phyloP scores from a whole-genome alignment of 352 stramenopile species.

The Phytophthora citrophthora region DNA sequence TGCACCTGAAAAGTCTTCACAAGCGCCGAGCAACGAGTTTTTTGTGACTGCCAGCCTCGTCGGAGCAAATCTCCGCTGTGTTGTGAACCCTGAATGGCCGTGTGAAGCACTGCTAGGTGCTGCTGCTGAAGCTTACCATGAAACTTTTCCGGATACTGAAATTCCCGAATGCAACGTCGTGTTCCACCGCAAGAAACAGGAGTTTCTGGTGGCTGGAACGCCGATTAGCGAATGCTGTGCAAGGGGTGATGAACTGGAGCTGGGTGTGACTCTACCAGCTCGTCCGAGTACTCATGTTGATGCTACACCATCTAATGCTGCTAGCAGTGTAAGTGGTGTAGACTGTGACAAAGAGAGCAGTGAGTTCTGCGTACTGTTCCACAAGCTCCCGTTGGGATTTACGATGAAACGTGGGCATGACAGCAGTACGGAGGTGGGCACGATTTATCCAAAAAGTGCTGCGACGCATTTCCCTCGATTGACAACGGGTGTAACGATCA shows the following conservation, averaged over 20 bases:
- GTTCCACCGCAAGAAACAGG: conserved; percentile 65
- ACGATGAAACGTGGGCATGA: conserved; percentile 84
- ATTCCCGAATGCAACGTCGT: conserved; percentile 81
- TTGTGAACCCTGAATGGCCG: conserved; percentile 64
- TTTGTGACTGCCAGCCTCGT: conserved; percentile 55
- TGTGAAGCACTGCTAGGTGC: conserved; percentile 73
- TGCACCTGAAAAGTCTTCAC: conserved; percentile 18
- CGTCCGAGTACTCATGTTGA: conserved; percentile 2
- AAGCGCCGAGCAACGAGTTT: conserved; percentile 38
- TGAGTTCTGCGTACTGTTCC: conserved; percentile 84
- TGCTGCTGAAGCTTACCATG: conserved; percentile 70
- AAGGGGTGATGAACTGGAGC: conserved; percentile 69
- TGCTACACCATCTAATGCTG: conserved; percentile 7
- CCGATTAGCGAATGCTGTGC: conserved; percentile 57
- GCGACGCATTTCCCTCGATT: conserved; percentile 80
- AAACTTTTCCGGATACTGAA: conserved; percentile 63
- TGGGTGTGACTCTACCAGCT: conserved; percentile 50
- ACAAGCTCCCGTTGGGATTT: conserved; percentile 86
- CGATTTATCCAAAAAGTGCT: conserved; percentile 83
- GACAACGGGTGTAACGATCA: conserved; percentile 69
- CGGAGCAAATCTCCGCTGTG: conserved; percentile 59
- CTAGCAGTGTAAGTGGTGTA: conserved; percentile 37
- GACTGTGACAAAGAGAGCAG: conserved; percentile 34
- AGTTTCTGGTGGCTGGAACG: conserved; percentile 56
- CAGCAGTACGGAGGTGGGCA: conserved; percentile 73